A percentile compares a stretch with the other conserved stretches of the same genome.
phyloP scores from a whole-genome alignment of 2,329 filamentous ascomycete species.

The Plenodomus tracheiphilus region DNA sequence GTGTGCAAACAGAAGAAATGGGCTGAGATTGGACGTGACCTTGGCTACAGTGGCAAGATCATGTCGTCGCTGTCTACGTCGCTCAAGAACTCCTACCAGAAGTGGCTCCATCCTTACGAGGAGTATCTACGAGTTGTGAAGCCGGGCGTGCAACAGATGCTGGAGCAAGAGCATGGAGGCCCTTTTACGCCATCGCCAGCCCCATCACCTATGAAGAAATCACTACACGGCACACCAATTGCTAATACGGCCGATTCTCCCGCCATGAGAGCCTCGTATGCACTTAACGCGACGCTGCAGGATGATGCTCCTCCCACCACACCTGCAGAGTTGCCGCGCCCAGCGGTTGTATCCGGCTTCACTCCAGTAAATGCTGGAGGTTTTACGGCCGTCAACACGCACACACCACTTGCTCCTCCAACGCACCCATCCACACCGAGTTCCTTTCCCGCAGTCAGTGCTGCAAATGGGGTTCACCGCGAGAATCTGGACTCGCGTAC shows the following conservation, averaged over 20 bases:
- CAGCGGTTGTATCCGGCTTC: constrained; percentile 63
- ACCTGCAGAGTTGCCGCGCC: constrained; percentile 61
- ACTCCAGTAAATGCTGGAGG: constrained; percentile 70
- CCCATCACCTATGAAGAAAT: constrained; percentile 70
- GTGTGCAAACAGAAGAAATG: constrained; percentile 99
- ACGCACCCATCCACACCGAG: constrained; percentile 29
- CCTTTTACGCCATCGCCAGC: constrained; percentile 80
- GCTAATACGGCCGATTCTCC: constrained; percentile 67
- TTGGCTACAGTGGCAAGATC: constrained; percentile 98
- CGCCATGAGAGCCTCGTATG: constrained; percentile 60
- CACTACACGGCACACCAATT: constrained; percentile 53
- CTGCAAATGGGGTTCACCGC: constrained; percentile 53
- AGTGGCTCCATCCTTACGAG: constrained; percentile 96
- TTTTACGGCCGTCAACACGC: constrained; percentile 69
- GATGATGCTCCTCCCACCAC: constrained; percentile 32
- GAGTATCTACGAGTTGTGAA: constrained; percentile 90
- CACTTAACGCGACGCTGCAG: constrained; percentile 60
- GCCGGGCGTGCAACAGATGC: constrained; percentile 92
- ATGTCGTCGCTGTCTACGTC: constrained; percentile 99
- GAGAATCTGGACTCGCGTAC: constrained; percentile 57
- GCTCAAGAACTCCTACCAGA: constrained; percentile 95
- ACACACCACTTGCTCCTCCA: constrained; percentile 24
- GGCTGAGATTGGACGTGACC: constrained; percentile 95
- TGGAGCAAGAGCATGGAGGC: constrained; percentile 91
- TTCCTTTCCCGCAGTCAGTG: constrained; percentile 63